phyloP scores from a whole-genome alignment of 805 yeast species.

The Candida railenensis region DNA sequence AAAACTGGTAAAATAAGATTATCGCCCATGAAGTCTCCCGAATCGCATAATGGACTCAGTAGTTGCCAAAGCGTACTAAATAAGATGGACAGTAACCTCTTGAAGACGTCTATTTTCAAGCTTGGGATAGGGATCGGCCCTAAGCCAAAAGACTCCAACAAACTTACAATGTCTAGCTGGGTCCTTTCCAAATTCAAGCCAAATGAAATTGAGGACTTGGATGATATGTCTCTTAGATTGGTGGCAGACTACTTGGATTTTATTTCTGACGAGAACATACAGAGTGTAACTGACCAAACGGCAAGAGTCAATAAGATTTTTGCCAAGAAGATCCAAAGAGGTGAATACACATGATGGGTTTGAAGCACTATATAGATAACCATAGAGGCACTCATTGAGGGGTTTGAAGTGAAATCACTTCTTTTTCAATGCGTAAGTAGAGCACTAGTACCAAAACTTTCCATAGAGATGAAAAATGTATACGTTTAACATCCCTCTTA shows the following conservation, averaged over 20 bases:
- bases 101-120: constrained; percentile 19
- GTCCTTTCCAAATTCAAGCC: constrained; percentile 34
- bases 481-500: no score
- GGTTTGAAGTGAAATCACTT: no score
- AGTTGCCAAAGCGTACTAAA: constrained; percentile 15
- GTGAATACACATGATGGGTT: background rate
- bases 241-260: constrained; percentile 2
- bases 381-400: background rate
- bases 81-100: background rate
- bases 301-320: constrained; percentile 3
- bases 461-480: no score
- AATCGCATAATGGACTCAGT: constrained; percentile 41
- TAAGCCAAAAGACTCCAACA: constrained; percentile 34
- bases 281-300: constrained; percentile 1
- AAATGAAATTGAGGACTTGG: constrained; percentile 21
- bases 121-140: constrained; percentile 44
- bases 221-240: background rate
- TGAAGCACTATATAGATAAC: no score
- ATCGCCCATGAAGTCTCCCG: constrained; percentile 30
- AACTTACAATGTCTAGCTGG: constrained; percentile 38
- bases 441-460: no score
- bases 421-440: no score
- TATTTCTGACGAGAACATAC: background rate
- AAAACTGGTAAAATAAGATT: constrained; percentile 29
- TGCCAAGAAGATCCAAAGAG: constrained; percentile 2